A percentile compares a stretch with the other conserved stretches of the same genome.
phyloP scores from a whole-genome alignment of 2,329 filamentous ascomycete genomes.

The Verruconis gallopava region DNA sequence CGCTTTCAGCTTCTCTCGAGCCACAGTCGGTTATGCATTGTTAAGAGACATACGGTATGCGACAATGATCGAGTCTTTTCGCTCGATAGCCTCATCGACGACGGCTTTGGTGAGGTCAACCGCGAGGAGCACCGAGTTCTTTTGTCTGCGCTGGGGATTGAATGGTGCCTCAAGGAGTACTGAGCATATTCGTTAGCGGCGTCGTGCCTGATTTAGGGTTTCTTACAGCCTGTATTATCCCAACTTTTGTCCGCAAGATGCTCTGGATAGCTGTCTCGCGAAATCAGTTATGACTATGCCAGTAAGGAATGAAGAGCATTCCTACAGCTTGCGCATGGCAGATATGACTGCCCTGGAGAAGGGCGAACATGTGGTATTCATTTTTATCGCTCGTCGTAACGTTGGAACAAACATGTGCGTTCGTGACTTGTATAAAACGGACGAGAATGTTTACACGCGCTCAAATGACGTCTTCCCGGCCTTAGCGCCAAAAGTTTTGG shows the following conservation, averaged over 20 bases:
- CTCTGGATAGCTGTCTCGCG: constrained; percentile 68
- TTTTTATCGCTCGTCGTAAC: constrained; percentile 22
- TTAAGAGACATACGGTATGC: constrained; percentile 60
- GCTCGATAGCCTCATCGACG: constrained; percentile 73
- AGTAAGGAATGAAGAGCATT: no score
- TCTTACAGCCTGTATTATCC: constrained; percentile 78
- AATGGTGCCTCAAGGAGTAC: constrained; percentile 59
- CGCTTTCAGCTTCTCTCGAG: constrained; percentile 10
- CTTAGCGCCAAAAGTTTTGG: neutral
- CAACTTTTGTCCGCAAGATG: constrained; percentile 78
- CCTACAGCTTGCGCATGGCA: constrained; percentile 69
- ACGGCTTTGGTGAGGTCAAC: constrained; percentile 86
- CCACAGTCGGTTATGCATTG: neutral
- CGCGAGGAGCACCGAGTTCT: constrained; percentile 62
- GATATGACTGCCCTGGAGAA: constrained; percentile 58
- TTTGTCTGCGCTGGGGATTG: constrained; percentile 40
- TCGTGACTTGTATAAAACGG: neutral
- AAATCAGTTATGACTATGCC: no score
- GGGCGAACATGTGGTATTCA: constrained; percentile 34
- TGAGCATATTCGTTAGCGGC: no score
- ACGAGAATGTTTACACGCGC: neutral
- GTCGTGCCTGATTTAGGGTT: no score
- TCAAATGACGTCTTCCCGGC: neutral
- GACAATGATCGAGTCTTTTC: constrained; percentile 65
- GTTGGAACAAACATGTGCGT: constrained; percentile 5